Evolutionary conservation across 2,329 filamentous ascomycete species (phyloP), one percentile per base, ranked within the genome.

Genomic region (Beauveria scarabaeidicola): DNA sequence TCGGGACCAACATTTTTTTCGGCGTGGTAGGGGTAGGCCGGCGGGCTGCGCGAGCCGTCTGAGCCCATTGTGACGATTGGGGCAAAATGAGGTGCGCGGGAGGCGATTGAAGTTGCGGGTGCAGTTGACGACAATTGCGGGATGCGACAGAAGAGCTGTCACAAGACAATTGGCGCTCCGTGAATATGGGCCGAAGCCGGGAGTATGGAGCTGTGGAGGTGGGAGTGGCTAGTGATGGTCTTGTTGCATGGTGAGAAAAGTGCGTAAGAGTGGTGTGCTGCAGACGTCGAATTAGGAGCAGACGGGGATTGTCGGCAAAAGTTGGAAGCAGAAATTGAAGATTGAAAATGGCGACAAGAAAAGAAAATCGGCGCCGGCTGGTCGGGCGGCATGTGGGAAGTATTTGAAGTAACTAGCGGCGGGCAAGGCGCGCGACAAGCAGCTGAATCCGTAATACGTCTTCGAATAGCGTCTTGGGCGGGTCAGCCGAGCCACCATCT

Each of bases 21-120:
- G 21, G 65, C 63, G 47, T 67, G 64, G 17, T 65, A 61, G 44
- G 63, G 50, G 59, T 68, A 70, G 44, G 53, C 63, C 38, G 69
- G 66, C 5, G 62, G 64, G n/a, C 48, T 57, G 15, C 47, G 50
- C 23, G 52, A 29, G 43, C 32, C 53, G 58, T 61, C 52, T 36
- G 53, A 52, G 25, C 43, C 29, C 51, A 55, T 60, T 19, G 51
- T 51, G 10, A 19, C 23, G 10, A 21, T 43, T 17, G 11, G 17
- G 41, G 19, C 27, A 29, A 38, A 44, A 38, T 19, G 27, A n/a
- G 51, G 10, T 38, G 29, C 29, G 9, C 32, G 32, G 5, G 11
- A 36, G 32, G 32, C 32, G 32, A 15, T 36, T 36, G 32, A 36
- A 15, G 32, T 15, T 15, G 32, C 32, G 32, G 32, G 13, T 36